Conservation (phyloP, 345 rosid genomes). For the Citrus hindsii region DNA sequence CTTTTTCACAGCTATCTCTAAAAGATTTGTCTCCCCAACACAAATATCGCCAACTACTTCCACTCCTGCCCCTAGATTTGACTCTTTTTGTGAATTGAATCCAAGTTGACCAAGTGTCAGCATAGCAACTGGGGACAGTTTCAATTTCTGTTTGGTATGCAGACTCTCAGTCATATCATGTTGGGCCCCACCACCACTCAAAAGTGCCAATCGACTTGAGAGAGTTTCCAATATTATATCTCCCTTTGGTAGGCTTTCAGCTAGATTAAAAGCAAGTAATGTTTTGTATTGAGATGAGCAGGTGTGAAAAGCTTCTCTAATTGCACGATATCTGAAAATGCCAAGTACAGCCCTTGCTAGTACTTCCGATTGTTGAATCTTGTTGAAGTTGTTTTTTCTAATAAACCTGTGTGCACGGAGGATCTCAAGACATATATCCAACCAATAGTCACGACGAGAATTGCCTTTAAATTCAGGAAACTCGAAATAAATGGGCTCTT, state of each 20-base stretch:
- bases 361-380: slow-evolving; percentile 62
- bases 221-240: slow-evolving; percentile 75
- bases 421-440: slow-evolving; percentile 79
- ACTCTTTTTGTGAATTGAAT: slow-evolving; percentile 43
- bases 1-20: slow-evolving; percentile 74
- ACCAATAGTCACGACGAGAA: slow-evolving; percentile 91
- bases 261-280: slow-evolving; percentile 74
- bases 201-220: slow-evolving; percentile 52
- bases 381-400: slow-evolving; percentile 57
- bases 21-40: slow-evolving; percentile 79
- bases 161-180: slow-evolving; percentile 31
- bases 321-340: slow-evolving; percentile 69
- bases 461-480: slow-evolving; percentile 93
- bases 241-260: slow-evolving; percentile 92
- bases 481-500: slow-evolving; percentile 82
- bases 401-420: slow-evolving; percentile 67
- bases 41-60: slow-evolving; percentile 55
- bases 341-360: slow-evolving; percentile 76
- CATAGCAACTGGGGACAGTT: slow-evolving; percentile 54
- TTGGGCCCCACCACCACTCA: slow-evolving; percentile 32
- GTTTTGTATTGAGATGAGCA: slow-evolving; percentile 82
- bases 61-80: slow-evolving; percentile 41
- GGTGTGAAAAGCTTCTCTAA: slow-evolving; percentile 72
- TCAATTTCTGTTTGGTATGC: slow-evolving; percentile 42
- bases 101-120: slow-evolving; percentile 64